Evolutionary conservation across 176 grass and related monocot species (phyloP), one percentile per base, ranked within the genome.

Genomic region (Triticum dicoccoides): DNA sequence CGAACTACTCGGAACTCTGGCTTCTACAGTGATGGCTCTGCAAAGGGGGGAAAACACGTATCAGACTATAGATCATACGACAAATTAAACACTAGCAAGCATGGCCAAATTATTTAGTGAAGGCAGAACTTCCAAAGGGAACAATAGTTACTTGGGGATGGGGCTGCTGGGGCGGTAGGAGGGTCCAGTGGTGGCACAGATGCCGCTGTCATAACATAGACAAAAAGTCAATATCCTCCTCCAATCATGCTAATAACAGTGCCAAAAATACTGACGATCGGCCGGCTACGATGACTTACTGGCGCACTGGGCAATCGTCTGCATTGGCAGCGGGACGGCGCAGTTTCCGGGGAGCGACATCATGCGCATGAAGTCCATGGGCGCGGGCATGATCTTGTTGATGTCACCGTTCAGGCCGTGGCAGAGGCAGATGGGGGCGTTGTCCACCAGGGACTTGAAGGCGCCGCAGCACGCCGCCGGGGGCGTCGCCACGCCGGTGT

Each of bases 401-500:
- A 88, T 61, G 74, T 77, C 74, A 29, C 47, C 74, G 74, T 77
- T 77, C 4, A 77, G 45, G 74, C 74, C 74, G 29, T 83, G 86
- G 86, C 86, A 88, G 49, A 88, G 72, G 73, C 86, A 88, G 35
- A 78, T 78, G 27, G 86, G 37, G 1, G 49, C 86, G 9, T 45
- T 44, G 49, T 70, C 32, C 25, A 83, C 64, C 0, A 88, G 27
- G 0, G 74, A 56, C 74, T 77, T 77, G 74, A 77, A 77, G 4
- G 27, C 74, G 47, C 9, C 74, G 80, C 86, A 88, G 73, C 73
- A 88, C 4, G 80, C 13, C 8, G 35, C 27, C 8, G 86, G 29
- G 0, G 86, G 51, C 18, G 73, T 11, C 27, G 12, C 0, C 12
- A 80, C 85, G 47, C 17, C 8, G 20, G 80, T 20, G 35, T 61